phyloP scores from a whole-genome alignment of 352 stramenopile species.

The Phytophthora vignae region DNA sequence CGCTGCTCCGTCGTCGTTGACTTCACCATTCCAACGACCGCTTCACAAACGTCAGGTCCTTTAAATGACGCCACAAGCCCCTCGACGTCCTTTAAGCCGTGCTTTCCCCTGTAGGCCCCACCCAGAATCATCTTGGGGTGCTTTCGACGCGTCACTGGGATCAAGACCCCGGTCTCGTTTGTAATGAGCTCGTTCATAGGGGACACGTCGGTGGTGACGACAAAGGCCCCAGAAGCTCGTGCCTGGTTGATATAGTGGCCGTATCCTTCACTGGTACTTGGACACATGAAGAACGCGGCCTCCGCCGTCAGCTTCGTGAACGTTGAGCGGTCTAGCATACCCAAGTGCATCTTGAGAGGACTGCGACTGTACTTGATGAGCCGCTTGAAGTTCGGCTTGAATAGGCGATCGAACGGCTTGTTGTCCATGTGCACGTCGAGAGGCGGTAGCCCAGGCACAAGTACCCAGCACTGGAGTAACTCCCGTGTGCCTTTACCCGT shows the following conservation, averaged over 20 bases:
- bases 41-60: conserved; percentile 21
- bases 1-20: conserved; percentile 43
- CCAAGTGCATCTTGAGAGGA: conserved; percentile 37
- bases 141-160: conserved; percentile 12
- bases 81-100: conserved; percentile 34
- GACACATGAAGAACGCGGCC: conserved; percentile 60
- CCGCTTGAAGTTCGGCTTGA: conserved; percentile 16
- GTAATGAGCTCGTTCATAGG: conserved; percentile 70
- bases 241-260: conserved; percentile 80
- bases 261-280: conserved; percentile 67
- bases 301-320: conserved; percentile 61
- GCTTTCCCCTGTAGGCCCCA: conserved; percentile 28
- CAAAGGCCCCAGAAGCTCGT: conserved; percentile 49
- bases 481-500: conserved; percentile 55
- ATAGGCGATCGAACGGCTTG: conserved; percentile 27
- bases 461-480: conserved; percentile 66
- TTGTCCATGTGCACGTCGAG: conserved; percentile 49
- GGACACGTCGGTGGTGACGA: conserved; percentile 57
- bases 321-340: conserved; percentile 23
- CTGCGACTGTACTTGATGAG: conserved; percentile 35
- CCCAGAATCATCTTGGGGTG: conserved; percentile 29
- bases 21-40: conserved; percentile 29
- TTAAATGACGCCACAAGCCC: conserved; percentile 36
- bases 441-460: conserved; percentile 46
- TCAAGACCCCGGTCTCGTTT: conserved; percentile 24